phyloP scores from a whole-genome alignment of 108 stramenopile genomes.

The Nannochloropsis gaditana region DNA sequence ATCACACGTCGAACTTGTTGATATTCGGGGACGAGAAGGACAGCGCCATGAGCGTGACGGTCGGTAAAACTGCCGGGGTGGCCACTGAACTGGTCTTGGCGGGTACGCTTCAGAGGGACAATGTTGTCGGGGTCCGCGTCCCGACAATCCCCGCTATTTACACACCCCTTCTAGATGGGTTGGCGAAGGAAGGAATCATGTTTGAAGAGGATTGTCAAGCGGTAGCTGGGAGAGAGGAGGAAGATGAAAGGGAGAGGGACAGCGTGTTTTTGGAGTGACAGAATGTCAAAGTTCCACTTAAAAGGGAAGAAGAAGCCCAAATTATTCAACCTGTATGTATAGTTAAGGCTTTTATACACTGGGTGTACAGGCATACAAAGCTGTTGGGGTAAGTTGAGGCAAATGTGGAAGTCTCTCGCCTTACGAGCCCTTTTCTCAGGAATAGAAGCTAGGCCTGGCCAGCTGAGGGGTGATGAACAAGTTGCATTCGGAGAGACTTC shows the following conservation, averaged over 20 bases:
- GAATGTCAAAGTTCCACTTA: no score
- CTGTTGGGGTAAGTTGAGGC: no score
- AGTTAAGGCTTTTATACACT: no score
- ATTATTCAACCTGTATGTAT: no score
- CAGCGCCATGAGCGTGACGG: slow-evolving; percentile 49
- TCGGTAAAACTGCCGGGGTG: slow-evolving; percentile 45
- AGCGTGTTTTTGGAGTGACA: neutral
- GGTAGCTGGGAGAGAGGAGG: neutral
- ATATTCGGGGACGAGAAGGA: slow-evolving; percentile 35
- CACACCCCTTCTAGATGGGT: neutral
- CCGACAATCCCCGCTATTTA: neutral
- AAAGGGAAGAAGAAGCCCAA: no score
- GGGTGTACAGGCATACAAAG: no score
- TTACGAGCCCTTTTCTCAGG: no score
- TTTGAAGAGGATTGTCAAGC: neutral
- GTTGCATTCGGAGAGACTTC: no score
- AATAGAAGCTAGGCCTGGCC: no score
- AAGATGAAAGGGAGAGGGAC: neutral
- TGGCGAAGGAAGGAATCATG: neutral
- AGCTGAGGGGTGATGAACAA: no score
- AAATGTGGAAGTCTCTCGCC: no score
- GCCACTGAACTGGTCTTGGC: slow-evolving; percentile 42
- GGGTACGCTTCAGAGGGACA: slow-evolving; percentile 18
- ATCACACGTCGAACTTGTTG: slow-evolving; percentile 24
- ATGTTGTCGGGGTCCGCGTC: neutral